Percentiles rank a stretch among this genome's conserved stretches.
Conservation (phyloP, 73 alveolate genomes). For the Vitrella brassicaformis region DNA sequence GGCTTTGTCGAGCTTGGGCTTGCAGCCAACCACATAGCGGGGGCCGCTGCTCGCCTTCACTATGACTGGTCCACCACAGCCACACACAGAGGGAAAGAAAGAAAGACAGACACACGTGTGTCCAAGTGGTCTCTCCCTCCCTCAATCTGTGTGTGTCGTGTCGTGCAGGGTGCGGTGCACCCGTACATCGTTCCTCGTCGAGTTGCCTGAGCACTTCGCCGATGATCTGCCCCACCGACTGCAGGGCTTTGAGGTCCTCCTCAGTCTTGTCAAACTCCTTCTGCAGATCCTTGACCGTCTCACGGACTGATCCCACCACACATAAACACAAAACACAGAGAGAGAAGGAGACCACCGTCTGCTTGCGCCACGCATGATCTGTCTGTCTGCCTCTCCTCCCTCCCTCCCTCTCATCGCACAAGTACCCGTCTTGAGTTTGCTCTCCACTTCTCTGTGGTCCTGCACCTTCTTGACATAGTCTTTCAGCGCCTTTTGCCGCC, state of each 20-base stretch:
- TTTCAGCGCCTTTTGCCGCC: constrained; percentile 31
- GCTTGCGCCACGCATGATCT: not conserved
- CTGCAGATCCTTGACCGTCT: constrained; percentile 36
- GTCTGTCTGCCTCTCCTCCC: not conserved
- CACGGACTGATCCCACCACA: constrained; percentile 46
- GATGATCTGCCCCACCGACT: constrained; percentile 85
- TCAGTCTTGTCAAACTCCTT: constrained; percentile 71
- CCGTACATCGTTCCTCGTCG: constrained; percentile 34
- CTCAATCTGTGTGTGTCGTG: no score
- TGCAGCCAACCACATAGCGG: constrained; percentile 91
- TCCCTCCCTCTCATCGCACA: no score
- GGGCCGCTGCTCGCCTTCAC: constrained; percentile 94
- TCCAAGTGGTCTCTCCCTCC: no score
- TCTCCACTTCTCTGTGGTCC: constrained; percentile 35
- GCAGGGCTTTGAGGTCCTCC: constrained; percentile 71
- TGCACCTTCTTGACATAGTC: constrained; percentile 30
- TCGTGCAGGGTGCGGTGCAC: no score
- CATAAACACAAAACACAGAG: not conserved
- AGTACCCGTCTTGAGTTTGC: constrained; percentile 12
- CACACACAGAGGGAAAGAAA: no score
- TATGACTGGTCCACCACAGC: no score
- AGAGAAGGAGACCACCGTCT: not conserved
- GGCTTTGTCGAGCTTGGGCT: constrained; percentile 63
- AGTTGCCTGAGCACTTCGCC: constrained; percentile 76
- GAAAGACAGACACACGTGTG: no score